Base-by-base conservation (phyloP, 1,139 yeast genomes). In the Candida sp. region DNA sequence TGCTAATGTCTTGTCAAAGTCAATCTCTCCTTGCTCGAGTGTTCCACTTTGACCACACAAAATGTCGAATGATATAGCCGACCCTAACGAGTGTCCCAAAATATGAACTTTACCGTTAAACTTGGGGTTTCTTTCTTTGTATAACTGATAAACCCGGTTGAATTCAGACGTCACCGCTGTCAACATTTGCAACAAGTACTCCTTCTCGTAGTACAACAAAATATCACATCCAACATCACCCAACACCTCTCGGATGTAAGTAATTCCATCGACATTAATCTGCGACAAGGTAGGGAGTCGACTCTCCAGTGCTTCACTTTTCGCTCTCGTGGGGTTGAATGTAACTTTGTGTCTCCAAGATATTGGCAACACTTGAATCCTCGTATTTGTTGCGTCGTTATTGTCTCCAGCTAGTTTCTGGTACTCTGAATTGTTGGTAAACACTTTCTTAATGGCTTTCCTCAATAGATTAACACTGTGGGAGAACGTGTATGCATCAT, bases 11-110 rank as follows among this genome's bases (percentile, higher is more conserved):
- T 63, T 63, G 9, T 61, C 54, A 34, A 61, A 57, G 51, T 65
- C 59, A 1, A 62, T 58, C 3, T 61, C 63, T 1, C 54, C 56
- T 1, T 69, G 65, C 2, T 42, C 32, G 26, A 58, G 39, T 3
- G 61, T 54, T 45, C 68, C 66, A 1, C 85, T 83, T 63, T 88
- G 94, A 32, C 75, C 66, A 2, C 89, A 75, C 38, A 92, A 67
- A 37, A 94, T 75, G 66, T 94, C 99, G 58, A 90, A 84, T 1
- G 88, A 81, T 49, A 94, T 90, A 0, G 94, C 87, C 12, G 96
- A 88, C 0, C 99, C 99, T 30, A 94, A 70, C 0, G 98, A 92
- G 66, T 94, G 99, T 1, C 98, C 98, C 60, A 94, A 75, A 2
- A 94, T 67, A 60, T 93, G 92, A 0, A 92, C 86, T 54, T 85